A percentile compares a stretch with the other conserved stretches of the same genome.
Evolutionary conservation across 495 filamentous ascomycete species (phyloP).

Genomic region (Filosporella fistucella): DNA sequence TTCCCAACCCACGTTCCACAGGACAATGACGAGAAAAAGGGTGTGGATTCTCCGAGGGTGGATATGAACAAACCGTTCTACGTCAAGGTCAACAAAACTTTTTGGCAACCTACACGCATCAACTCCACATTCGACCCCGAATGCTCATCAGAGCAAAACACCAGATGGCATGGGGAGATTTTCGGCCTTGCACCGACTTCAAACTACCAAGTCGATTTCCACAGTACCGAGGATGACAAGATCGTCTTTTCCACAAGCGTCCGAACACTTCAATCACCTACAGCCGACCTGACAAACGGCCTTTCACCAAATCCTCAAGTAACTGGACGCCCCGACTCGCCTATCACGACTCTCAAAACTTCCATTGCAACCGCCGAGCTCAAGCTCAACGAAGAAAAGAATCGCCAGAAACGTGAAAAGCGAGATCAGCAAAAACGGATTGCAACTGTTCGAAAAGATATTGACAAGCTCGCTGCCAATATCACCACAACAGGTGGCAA

Average conservation of each 20-base stretch:
- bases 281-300: slow-evolving; percentile 51
- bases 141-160: slow-evolving; percentile 33
- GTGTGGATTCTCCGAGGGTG: slow-evolving; percentile 38
- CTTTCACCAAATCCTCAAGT: slow-evolving; percentile 38
- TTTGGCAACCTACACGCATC: slow-evolving; percentile 81
- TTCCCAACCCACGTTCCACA: slow-evolving; percentile 35
- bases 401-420: slow-evolving; percentile 66
- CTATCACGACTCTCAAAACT: slow-evolving; percentile 81
- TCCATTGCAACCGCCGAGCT: slow-evolving; percentile 77
- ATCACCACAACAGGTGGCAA: slow-evolving; percentile 70
- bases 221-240: slow-evolving; percentile 66
- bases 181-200: slow-evolving; percentile 83
- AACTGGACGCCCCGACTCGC: slow-evolving; percentile 74
- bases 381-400: slow-evolving; percentile 72
- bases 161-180: slow-evolving; percentile 75
- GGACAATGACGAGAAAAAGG: slow-evolving; percentile 20
- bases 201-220: slow-evolving; percentile 81
- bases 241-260: slow-evolving; percentile 75
- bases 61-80: slow-evolving; percentile 74
- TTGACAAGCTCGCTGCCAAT: slow-evolving; percentile 64
- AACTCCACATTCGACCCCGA: slow-evolving; percentile 39
- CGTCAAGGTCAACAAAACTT: slow-evolving; percentile 81
- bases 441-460: slow-evolving; percentile 70
- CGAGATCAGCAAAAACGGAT: slow-evolving; percentile 75
- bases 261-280: slow-evolving; percentile 69